Percentiles rank a stretch among this genome's conserved stretches.
phyloP scores from a whole-genome alignment of 192 early-diverging fungal genomes.

The Podila verticillata region DNA sequence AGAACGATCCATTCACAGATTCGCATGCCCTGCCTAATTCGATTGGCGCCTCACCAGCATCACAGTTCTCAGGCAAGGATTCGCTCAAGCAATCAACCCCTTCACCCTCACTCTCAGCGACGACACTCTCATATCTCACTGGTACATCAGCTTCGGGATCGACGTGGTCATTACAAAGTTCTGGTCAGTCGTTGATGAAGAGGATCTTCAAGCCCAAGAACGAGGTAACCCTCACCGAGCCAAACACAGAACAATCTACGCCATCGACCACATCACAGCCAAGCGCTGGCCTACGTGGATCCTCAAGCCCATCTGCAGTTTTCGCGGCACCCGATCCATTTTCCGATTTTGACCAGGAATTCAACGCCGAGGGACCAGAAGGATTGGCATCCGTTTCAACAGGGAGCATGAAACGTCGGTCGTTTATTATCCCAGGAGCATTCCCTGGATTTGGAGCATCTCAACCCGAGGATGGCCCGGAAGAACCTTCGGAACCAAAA shows the following conservation, averaged over 20 bases:
- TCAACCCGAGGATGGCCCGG: background rate
- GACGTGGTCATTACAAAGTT: slow-evolving; percentile 45
- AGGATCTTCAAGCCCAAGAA: slow-evolving; percentile 48
- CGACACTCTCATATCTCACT: slow-evolving; percentile 31
- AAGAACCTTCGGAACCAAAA: slow-evolving; percentile 2
- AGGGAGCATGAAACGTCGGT: slow-evolving; percentile 32
- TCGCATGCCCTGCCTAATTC: slow-evolving; percentile 24
- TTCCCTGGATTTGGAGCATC: slow-evolving; percentile 21
- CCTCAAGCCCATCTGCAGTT: slow-evolving; percentile 7
- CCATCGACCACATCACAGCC: background rate
- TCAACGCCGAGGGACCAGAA: background rate
- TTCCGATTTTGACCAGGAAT: slow-evolving; percentile 29
- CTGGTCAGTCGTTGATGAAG: slow-evolving; percentile 45
- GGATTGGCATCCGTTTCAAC: background rate
- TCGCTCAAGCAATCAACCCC: slow-evolving; percentile 4
- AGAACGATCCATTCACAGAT: slow-evolving; percentile 44
- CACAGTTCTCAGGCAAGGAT: background rate
- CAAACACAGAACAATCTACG: background rate
- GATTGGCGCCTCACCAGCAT: background rate
- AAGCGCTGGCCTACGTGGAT: background rate
- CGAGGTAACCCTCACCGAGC: slow-evolving; percentile 1
- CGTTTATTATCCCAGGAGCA: slow-evolving; percentile 35
- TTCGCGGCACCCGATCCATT: slow-evolving; percentile 20
- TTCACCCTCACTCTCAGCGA: slow-evolving; percentile 33
- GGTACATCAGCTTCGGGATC: slow-evolving; percentile 32